Conservation (phyloP, 1,139 yeast genomes). For the Schwanniomyces etchellsii region DNA sequence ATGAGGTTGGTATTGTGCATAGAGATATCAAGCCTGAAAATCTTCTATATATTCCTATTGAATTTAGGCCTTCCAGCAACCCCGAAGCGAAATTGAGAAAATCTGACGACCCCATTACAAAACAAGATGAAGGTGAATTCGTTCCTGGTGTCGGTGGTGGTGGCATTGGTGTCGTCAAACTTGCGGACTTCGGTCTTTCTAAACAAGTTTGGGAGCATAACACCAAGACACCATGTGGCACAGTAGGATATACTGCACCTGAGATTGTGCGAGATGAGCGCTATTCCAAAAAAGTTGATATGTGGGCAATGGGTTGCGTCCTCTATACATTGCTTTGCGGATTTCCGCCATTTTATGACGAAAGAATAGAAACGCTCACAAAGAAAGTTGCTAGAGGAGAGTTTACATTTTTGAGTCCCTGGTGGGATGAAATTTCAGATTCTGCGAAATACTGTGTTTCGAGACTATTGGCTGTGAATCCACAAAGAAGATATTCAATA, state of each 20-base stretch:
- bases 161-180: slow-evolving; percentile 45
- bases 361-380: slow-evolving; percentile 49
- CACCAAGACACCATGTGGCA: slow-evolving; percentile 61
- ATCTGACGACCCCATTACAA: slow-evolving; percentile 43
- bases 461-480: slow-evolving; percentile 77
- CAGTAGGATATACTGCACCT: slow-evolving; percentile 61
- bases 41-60: slow-evolving; percentile 57
- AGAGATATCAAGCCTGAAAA: slow-evolving; percentile 57
- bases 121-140: slow-evolving; percentile 50
- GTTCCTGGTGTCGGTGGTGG: slow-evolving; percentile 46
- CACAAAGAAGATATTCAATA: slow-evolving; percentile 67
- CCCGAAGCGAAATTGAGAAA: slow-evolving; percentile 35
- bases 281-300: slow-evolving; percentile 56
- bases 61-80: slow-evolving; percentile 34
- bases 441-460: slow-evolving; percentile 64
- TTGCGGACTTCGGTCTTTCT: slow-evolving; percentile 56
- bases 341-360: slow-evolving; percentile 59
- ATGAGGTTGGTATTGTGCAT: slow-evolving; percentile 53
- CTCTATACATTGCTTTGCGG: slow-evolving; percentile 57
- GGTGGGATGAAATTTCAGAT: slow-evolving; percentile 58
- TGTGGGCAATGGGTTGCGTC: slow-evolving; percentile 64
- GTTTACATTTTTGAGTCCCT: slow-evolving; percentile 51
- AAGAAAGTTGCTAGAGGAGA: slow-evolving; percentile 57
- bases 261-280: slow-evolving; percentile 55
- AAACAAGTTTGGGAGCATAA: slow-evolving; percentile 53